These are phyloP conservation scores for Starmerella vaccinii DNA, from an alignment of 805 yeast species.

Conservation along the genomic window DNA sequence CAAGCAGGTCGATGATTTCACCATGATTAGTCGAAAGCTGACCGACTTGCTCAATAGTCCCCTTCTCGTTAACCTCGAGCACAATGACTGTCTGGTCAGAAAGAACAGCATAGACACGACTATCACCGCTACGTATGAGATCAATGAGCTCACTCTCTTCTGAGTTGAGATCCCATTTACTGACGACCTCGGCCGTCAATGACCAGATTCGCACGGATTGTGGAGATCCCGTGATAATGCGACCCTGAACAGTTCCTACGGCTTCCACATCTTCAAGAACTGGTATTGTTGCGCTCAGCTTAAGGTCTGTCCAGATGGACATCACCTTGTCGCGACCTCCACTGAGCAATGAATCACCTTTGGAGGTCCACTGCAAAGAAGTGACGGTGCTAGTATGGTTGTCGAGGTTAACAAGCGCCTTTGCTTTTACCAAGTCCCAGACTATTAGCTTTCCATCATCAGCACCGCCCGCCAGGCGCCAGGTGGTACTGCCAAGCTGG, in stretches of 20 bases:
- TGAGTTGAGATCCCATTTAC: constrained; percentile 18
- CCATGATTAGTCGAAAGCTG: constrained; percentile 86
- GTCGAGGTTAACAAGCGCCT: constrained; percentile 47
- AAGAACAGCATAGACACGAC: constrained; percentile 27
- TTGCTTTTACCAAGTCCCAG: constrained; percentile 63
- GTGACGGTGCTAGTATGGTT: constrained; percentile 83
- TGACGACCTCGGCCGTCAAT: constrained; percentile 19
- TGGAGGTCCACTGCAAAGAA: constrained; percentile 56
- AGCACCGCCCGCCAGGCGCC: constrained; percentile 72
- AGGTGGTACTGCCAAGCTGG: constrained; percentile 45
- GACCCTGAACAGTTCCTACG: constrained; percentile 29
- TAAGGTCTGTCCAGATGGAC: constrained; percentile 41
- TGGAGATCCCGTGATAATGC: constrained; percentile 21
- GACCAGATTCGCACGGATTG: constrained; percentile 19
- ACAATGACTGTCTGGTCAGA: constrained; percentile 77
- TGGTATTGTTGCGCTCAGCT: constrained; percentile 57
- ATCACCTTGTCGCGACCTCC: constrained; percentile 86
- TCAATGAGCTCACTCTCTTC: constrained; percentile 21
- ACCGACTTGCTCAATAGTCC: constrained; percentile 1
- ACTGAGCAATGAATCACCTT: constrained; percentile 50
- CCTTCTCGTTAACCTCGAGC: constrained; percentile 31
- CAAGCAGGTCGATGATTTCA: constrained; percentile 79
- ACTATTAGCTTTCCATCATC: constrained; percentile 47
- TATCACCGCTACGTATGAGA: constrained; percentile 3
- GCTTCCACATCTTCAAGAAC: constrained; percentile 44